phyloP scores from a whole-genome alignment of 225 moss, liverwort and hornwort species.

The Sphagnum contortum region DNA sequence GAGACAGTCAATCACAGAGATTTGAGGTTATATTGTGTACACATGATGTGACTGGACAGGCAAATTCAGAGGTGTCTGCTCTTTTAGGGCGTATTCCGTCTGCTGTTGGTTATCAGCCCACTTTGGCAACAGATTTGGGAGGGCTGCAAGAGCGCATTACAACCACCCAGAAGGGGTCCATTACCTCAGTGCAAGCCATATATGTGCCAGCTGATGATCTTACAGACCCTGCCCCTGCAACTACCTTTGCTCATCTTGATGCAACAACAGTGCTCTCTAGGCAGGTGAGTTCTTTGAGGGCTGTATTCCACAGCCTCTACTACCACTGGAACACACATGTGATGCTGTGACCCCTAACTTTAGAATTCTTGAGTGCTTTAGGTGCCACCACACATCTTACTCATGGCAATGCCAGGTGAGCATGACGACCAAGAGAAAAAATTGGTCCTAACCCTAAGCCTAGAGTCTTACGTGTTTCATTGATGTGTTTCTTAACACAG shows the following conservation, averaged over 20 bases:
- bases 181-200: constrained; percentile 94
- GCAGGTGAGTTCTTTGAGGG: constrained; percentile 26
- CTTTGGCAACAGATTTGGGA: constrained; percentile 92
- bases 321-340: too few species aligned
- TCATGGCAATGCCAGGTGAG: too few species aligned
- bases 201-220: constrained; percentile 93
- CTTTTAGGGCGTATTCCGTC: constrained; percentile 93
- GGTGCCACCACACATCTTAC: too few species aligned
- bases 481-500: not conserved
- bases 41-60: constrained; percentile 18
- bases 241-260: constrained; percentile 95
- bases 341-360: too few species aligned
- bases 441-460: too few species aligned
- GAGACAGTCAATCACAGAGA: too few species aligned
- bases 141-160: constrained; percentile 91
- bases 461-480: not conserved
- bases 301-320: not conserved
- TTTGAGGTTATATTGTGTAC: too few species aligned
- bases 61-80: constrained; percentile 97
- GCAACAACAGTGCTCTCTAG: constrained; percentile 91
- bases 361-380: too few species aligned
- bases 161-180: constrained; percentile 85
- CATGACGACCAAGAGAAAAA: not conserved
- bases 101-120: constrained; percentile 95
- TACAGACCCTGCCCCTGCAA: constrained; percentile 94